Conservation (phyloP, 805 yeast genomes). For the Starmerella roubikii region DNA sequence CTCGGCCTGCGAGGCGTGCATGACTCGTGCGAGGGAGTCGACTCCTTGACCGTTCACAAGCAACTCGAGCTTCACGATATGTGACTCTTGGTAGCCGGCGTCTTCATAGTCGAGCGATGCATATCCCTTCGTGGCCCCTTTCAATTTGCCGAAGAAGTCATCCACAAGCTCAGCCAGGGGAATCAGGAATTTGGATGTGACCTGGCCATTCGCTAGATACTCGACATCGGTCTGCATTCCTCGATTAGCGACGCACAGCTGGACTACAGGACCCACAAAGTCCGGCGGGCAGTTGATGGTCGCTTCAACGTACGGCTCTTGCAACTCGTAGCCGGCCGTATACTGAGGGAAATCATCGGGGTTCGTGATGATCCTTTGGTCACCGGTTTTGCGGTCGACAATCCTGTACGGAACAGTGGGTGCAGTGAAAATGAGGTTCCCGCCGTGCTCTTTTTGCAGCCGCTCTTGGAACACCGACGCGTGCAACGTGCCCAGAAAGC, state of each 20-base stretch:
- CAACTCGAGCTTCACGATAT: constrained; percentile 75
- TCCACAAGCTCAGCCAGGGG: constrained; percentile 87
- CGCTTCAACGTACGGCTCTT: constrained; percentile 82
- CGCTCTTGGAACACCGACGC: constrained; percentile 91
- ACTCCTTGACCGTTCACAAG: constrained; percentile 79
- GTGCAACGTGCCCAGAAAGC: constrained; percentile 86
- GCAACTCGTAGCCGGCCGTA: constrained; percentile 30
- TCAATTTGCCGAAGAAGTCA: constrained; percentile 87
- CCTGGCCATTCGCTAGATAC: constrained; percentile 69
- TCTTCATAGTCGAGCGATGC: constrained; percentile 94
- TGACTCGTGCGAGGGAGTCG: constrained; percentile 83
- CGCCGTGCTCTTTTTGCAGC: constrained; percentile 85
- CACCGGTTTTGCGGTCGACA: constrained; percentile 47
- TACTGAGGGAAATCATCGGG: constrained; percentile 76
- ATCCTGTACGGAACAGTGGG: constrained; percentile 92
- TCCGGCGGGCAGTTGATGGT: constrained; percentile 85
- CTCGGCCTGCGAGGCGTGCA: constrained; percentile 70
- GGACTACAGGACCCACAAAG: constrained; percentile 74
- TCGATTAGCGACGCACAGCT: constrained; percentile 69
- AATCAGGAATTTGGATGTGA: constrained; percentile 58
- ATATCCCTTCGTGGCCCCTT: constrained; percentile 80
- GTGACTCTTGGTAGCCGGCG: constrained; percentile 68
- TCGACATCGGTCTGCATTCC: constrained; percentile 73
- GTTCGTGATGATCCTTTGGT: constrained; percentile 56
- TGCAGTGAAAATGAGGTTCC: constrained; percentile 78